Evolutionary conservation across 106 monocot genomes (phyloP).

Genomic region (Apostasia ramifera): DNA sequence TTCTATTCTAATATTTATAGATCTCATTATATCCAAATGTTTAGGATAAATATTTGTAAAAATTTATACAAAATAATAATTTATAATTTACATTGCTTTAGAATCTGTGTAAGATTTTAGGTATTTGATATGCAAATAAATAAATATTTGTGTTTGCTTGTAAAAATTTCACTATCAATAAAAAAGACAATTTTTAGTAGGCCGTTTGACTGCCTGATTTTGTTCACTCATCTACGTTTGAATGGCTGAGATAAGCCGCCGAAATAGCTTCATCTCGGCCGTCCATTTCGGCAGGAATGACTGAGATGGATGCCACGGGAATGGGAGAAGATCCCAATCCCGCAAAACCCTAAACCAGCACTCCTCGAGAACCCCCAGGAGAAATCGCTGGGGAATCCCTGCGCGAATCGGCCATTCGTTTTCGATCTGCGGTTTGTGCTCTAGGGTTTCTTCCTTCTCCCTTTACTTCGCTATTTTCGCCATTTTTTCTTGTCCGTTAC

Average conservation of each 20-base stretch:
- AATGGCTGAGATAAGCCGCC: not conserved
- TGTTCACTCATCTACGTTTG: not conserved
- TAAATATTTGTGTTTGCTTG: no score
- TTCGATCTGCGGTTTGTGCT: not conserved
- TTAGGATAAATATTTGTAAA: no score
- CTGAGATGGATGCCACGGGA: not conserved
- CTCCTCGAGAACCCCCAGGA: not conserved
- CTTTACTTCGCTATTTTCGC: not conserved
- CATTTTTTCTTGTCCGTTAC: not conserved
- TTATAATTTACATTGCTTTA: no score
- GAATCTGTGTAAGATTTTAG: no score
- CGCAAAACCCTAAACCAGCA: constrained; percentile 3
- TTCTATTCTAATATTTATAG: no score
- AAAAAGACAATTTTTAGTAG: no score
- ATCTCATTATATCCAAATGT: no score
- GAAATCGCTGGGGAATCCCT: not conserved
- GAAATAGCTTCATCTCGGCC: not conserved
- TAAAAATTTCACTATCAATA: no score
- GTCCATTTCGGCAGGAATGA: not conserved
- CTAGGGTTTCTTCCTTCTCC: constrained; percentile 6
- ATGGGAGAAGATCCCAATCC: not conserved
- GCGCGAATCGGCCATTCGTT: not conserved
- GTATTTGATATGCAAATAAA: no score
- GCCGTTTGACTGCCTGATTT: no score
- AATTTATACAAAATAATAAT: no score